Evolutionary conservation across 2,329 filamentous ascomycete genomes (phyloP), one percentile per base, ranked within the genome.

Genomic region (Cercospora janseana): DNA sequence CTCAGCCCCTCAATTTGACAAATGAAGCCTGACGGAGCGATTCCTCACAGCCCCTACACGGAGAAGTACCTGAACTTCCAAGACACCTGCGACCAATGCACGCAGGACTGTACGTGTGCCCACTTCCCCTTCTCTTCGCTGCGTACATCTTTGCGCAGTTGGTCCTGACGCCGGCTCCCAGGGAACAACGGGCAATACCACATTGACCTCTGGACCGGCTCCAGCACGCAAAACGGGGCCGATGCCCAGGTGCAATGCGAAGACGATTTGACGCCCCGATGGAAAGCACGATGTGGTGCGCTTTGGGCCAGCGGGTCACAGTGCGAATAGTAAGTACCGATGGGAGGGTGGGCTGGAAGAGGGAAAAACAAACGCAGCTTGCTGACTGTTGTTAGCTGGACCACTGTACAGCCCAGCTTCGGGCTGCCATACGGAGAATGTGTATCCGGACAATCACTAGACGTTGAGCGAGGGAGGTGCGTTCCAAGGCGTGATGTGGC

Each of bases 1-100:
- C n/a, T n/a, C n/a, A n/a, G n/a, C n/a, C n/a, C n/a, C n/a, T n/a
- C n/a, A n/a, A n/a, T n/a, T n/a, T n/a, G n/a, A n/a, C n/a, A n/a
- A n/a, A 5, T 18, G 6, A 10, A 34, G 31, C 8, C 31, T 34
- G 31, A 34, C 31, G 20, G 3, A 9, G 3, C n/a, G n/a, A n/a
- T n/a, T 34, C 3, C 7, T 18, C 2, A 16, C 31, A 37, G 34
- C 10, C 34, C 34, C 8, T 38, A 38, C 16, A 38, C 34, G 12
- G 24, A 38, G 34, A 38, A 38, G 18, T 38, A 38, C 6, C 34
- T 38, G 18, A 38, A 21, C 16, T 38, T 38, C 34, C 34, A 38
- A 7, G 34, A 38, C 24, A 38, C 34, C 24, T 38, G 34, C 6
- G 34, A 21, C 12, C 34, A 38, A 4, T 38, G 34, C 20, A 38